A percentile compares a stretch with the other conserved stretches of the same genome.
phyloP scores from a whole-genome alignment of 2,329 filamentous ascomycete genomes.

The Aspergillus tubingensis region DNA sequence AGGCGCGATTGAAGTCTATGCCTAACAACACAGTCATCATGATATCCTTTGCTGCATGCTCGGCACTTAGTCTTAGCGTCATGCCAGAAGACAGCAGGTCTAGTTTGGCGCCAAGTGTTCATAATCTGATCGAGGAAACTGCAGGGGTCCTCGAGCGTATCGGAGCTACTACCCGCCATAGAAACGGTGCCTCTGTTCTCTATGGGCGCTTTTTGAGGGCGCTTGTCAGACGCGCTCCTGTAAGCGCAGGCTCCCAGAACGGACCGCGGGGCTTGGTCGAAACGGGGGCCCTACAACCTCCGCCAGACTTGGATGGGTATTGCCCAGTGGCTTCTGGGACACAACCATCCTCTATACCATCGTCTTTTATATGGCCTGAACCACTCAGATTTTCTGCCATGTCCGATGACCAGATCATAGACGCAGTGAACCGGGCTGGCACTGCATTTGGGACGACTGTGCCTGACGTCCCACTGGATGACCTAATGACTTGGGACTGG shows the following conservation, averaged over 20 bases:
- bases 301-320: conserved; percentile 20
- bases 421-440: conserved; percentile 65
- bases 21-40: conserved; percentile 78
- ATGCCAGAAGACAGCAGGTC: conserved; percentile 58
- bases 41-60: conserved; percentile 74
- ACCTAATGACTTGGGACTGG: conserved; percentile 61
- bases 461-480: conserved; percentile 60
- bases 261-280: conserved; percentile 15
- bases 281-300: conserved; percentile 16
- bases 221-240: conserved; percentile 43
- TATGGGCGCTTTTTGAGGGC: conserved; percentile 60
- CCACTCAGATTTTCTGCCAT: conserved; percentile 66
- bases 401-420: conserved; percentile 69
- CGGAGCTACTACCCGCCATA: conserved; percentile 64
- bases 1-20: conserved; percentile 70
- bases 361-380: conserved; percentile 48
- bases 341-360: conserved; percentile 28
- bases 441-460: conserved; percentile 60
- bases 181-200: conserved; percentile 65
- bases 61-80: conserved; percentile 65
- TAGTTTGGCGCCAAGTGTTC: conserved; percentile 63
- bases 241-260: conserved; percentile 20
- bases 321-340: conserved; percentile 24
- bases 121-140: conserved; percentile 67
- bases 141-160: conserved; percentile 70